A percentile compares a stretch with the other conserved stretches of the same genome.
phyloP scores from a whole-genome alignment of 495 filamentous ascomycete genomes.

The Penicillium longicatenatum region DNA sequence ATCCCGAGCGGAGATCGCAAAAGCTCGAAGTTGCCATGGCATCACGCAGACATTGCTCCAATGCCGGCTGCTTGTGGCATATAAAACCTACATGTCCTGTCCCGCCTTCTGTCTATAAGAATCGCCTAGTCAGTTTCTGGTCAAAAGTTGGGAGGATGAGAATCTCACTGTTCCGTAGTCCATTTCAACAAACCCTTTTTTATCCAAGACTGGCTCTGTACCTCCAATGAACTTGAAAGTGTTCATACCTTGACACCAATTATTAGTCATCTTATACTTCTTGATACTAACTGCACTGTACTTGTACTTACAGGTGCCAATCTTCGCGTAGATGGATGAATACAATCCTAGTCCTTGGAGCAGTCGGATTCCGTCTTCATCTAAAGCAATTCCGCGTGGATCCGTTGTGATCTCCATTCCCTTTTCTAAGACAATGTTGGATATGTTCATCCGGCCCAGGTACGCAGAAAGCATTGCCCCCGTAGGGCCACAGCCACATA shows the following conservation, averaged over 20 bases:
- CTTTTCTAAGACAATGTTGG: slow-evolving; percentile 29
- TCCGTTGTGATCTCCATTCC: slow-evolving; percentile 48
- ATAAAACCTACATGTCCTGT: slow-evolving; percentile 14
- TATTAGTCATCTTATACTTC: no score
- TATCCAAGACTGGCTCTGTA: slow-evolving; percentile 2
- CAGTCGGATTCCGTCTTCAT: slow-evolving; percentile 51
- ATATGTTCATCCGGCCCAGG: neutral
- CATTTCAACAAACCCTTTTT: slow-evolving; percentile 2
- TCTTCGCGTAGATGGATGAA: slow-evolving; percentile 36
- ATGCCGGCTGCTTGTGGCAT: slow-evolving; percentile 19
- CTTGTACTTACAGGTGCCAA: slow-evolving; percentile 27
- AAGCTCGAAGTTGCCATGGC: slow-evolving; percentile 23
- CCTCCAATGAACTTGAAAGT: slow-evolving; percentile 33
- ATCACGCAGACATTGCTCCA: slow-evolving; percentile 28
- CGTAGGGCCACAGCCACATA: no score
- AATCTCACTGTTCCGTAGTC: slow-evolving; percentile 9
- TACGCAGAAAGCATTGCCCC: no score
- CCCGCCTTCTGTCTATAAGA: slow-evolving; percentile 11
- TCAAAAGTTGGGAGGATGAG: no score
- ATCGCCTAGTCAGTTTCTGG: no score
- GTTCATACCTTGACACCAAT: slow-evolving; percentile 21
- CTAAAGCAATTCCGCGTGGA: slow-evolving; percentile 52
- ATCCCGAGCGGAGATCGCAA: slow-evolving; percentile 37
- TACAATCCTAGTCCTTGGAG: slow-evolving; percentile 49
- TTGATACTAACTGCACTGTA: no score